Conservation (phyloP, 176 grass and related monocot genomes). For the Hordeum marinum region DNA sequence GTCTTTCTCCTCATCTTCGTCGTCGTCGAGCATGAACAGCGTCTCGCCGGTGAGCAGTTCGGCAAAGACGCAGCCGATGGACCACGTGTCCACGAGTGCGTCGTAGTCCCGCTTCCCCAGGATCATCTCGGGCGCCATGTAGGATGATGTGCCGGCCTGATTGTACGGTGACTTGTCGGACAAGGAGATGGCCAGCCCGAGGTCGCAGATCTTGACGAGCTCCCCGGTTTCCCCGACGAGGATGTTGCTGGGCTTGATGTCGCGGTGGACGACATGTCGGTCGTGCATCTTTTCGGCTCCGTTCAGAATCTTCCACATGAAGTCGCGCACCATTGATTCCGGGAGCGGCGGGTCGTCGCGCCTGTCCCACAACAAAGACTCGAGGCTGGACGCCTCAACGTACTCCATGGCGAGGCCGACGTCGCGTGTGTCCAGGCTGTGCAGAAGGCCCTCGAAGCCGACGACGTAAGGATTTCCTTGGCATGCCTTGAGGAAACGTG, state of each 20-base stretch:
- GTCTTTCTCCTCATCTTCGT: not conserved
- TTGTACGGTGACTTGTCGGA: slow-evolving; percentile 1
- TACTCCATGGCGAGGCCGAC: not conserved
- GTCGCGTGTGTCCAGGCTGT: not conserved
- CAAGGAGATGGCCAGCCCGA: not conserved
- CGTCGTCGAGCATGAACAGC: slow-evolving; percentile 12
- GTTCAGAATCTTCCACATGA: not conserved
- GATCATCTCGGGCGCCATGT: slow-evolving; percentile 29
- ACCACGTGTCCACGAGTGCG: slow-evolving; percentile 32
- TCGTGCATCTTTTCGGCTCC: not conserved
- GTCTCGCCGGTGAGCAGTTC: slow-evolving; percentile 23
- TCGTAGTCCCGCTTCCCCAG: slow-evolving; percentile 14
- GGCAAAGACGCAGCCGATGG: slow-evolving; percentile 39
- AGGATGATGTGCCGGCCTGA: slow-evolving; percentile 6
- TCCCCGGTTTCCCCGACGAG: not conserved
- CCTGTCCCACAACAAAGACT: not conserved
- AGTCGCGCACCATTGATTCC: not conserved
- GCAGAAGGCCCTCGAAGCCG: not conserved
- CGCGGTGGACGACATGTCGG: not conserved
- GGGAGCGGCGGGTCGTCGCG: not conserved
- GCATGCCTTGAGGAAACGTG: not conserved
- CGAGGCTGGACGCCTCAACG: not conserved
- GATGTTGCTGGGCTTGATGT: not conserved
- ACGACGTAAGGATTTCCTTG: not conserved
- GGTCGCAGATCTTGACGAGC: not conserved